phyloP scores from a whole-genome alignment of 2,329 filamentous ascomycete species.

The Malbranchea cinnamomea region DNA sequence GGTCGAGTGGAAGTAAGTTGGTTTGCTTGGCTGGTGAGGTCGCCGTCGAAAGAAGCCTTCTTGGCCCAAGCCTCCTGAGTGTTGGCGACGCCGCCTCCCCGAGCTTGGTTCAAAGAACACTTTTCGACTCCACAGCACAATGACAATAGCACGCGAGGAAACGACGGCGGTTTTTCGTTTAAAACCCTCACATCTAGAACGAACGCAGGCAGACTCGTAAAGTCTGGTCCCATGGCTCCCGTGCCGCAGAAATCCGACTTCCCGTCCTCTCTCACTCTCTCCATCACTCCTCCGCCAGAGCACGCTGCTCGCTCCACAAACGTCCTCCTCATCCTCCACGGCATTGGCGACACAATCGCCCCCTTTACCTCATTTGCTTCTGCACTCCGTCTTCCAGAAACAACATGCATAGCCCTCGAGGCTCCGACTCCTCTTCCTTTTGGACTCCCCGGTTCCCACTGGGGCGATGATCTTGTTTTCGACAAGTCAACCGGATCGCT shows the following conservation, averaged over 20 bases:
- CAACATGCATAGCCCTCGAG: slow-evolving; percentile 58
- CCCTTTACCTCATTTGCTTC: slow-evolving; percentile 56
- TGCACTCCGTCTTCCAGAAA: slow-evolving; percentile 59
- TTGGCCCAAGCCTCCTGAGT: no score
- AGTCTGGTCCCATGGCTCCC: slow-evolving; percentile 21
- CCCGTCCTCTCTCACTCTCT: slow-evolving; percentile 25
- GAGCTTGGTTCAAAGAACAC: not conserved
- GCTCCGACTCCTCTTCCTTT: slow-evolving; percentile 56
- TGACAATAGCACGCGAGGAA: no score
- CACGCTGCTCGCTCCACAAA: slow-evolving; percentile 45
- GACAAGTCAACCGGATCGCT: slow-evolving; percentile 42
- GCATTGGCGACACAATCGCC: slow-evolving; percentile 59
- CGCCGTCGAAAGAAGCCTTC: no score
- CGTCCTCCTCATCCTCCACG: slow-evolving; percentile 69
- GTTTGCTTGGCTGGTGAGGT: no score
- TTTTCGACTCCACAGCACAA: not conserved
- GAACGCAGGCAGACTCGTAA: not conserved
- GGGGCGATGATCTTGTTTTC: slow-evolving; percentile 51
- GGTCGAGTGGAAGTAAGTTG: no score
- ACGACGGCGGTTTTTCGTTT: no score
- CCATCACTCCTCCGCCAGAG: slow-evolving; percentile 23
- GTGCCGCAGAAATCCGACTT: slow-evolving; percentile 28
- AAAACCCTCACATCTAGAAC: not conserved
- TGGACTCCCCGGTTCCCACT: slow-evolving; percentile 51
- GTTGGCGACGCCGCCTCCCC: no score